These are phyloP conservation scores for Trifolium repens DNA, from an alignment of 306 rosid genomes.

Conservation along the genomic window DNA sequence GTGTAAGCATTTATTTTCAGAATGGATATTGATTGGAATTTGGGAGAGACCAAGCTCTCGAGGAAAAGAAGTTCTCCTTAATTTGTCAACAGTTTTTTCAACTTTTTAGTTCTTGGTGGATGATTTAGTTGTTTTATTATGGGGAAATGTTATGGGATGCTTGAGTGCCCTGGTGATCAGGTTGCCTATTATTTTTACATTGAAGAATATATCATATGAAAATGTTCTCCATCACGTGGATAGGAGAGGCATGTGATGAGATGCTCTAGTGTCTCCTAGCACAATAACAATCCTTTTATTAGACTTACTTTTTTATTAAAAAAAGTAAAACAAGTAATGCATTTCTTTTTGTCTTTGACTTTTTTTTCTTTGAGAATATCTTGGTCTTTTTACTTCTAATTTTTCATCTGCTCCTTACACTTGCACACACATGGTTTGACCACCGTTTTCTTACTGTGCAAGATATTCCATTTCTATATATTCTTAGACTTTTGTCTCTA, in stretches of 20 bases:
- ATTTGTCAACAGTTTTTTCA: background rate
- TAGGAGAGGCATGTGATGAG: conserved; percentile 8
- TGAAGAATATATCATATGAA: background rate
- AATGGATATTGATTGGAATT: too few relatives aligned
- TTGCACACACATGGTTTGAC: conserved; percentile 2
- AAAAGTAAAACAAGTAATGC: too few relatives aligned
- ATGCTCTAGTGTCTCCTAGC: background rate
- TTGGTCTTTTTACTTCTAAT: background rate
- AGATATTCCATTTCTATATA: conserved; percentile 3
- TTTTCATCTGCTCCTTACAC: conserved; percentile 3
- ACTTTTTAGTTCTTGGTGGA: conserved; percentile 13
- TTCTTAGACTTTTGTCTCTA: conserved; percentile 23
- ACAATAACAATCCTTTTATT: background rate
- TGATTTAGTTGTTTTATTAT: background rate
- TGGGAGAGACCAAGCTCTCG: too few relatives aligned
- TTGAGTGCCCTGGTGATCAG: conserved; percentile 2
- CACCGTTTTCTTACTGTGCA: background rate
- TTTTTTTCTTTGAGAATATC: too few relatives aligned
- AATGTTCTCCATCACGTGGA: background rate
- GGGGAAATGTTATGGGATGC: background rate
- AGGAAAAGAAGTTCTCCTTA: too few relatives aligned
- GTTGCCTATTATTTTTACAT: background rate
- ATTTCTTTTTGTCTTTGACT: too few relatives aligned
- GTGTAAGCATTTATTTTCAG: too few relatives aligned
- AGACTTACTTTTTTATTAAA: background rate